Evolutionary conservation across 139 green algal species (phyloP).

Genomic region (Chlamydomonas applanata): DNA sequence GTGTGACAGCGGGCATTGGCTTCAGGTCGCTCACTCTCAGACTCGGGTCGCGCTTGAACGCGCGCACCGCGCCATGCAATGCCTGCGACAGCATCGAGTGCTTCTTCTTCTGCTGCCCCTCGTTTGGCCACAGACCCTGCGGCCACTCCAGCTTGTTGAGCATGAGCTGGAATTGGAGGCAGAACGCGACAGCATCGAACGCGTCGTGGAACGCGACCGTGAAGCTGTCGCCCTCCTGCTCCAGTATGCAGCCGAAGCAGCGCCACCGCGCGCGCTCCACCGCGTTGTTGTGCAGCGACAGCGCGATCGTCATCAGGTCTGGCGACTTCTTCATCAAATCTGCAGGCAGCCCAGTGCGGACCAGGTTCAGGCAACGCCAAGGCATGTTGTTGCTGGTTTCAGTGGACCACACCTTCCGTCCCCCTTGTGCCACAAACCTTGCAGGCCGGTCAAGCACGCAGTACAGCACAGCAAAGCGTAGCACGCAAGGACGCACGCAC

Average conservation of each 20-base stretch:
- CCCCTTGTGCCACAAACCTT: too few species aligned
- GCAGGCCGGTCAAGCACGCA: too few species aligned
- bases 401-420: too few species aligned
- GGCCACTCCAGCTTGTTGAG: conserved; percentile 8
- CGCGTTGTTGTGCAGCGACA: conserved; percentile 47
- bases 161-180: conserved; percentile 23
- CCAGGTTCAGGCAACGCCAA: too few species aligned
- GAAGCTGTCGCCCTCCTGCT: conserved; percentile 48
- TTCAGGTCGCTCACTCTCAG: too few species aligned
- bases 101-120: too few species aligned
- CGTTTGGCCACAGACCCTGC: not conserved
- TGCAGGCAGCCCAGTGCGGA: conserved; percentile 5
- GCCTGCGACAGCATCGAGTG: too few species aligned
- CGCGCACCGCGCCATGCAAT: too few species aligned
- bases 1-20: too few species aligned
- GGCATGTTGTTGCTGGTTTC: too few species aligned
- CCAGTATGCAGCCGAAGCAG: conserved; percentile 45
- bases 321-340: conserved; percentile 47
- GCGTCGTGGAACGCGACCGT: conserved; percentile 42
- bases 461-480: too few species aligned
- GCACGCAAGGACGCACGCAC: conserved; percentile 20
- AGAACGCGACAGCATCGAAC: conserved; percentile 54
- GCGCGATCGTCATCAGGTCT: conserved; percentile 32
- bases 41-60: too few species aligned
- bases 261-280: conserved; percentile 38